A percentile compares a stretch with the other conserved stretches of the same genome.
These are phyloP conservation scores for Penicillium egyptiacum DNA, from an alignment of 495 filamentous ascomycete species.

Conservation along the genomic window DNA sequence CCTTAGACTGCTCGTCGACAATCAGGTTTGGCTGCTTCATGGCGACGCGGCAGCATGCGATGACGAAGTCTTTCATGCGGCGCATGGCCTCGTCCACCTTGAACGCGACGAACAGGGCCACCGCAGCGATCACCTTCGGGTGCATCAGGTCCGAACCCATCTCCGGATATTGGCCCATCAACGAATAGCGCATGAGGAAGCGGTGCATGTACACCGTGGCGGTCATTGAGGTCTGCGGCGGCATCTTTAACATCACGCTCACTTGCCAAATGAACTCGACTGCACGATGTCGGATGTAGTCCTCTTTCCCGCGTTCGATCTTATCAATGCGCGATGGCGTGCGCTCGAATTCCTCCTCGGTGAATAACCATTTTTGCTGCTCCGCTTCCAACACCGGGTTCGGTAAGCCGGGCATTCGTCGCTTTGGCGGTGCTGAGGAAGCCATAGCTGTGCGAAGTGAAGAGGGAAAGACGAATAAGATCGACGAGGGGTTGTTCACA, in stretches of 20 bases:
- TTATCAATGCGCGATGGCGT: constrained; percentile 86
- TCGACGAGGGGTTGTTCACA: not conserved
- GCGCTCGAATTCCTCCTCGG: constrained; percentile 73
- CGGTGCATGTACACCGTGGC: constrained; percentile 94
- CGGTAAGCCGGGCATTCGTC: constrained; percentile 50
- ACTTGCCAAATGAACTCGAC: constrained; percentile 95
- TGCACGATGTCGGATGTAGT: constrained; percentile 78
- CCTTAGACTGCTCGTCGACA: constrained; percentile 92
- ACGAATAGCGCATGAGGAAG: constrained; percentile 84
- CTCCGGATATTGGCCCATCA: constrained; percentile 55
- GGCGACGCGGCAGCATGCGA: constrained; percentile 89
- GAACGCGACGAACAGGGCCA: constrained; percentile 86
- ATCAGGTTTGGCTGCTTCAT: constrained; percentile 85
- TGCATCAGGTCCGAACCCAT: constrained; percentile 52
- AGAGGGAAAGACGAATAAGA: not conserved
- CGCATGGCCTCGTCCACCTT: constrained; percentile 96
- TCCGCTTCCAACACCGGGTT: constrained; percentile 52
- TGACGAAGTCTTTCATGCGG: constrained; percentile 88
- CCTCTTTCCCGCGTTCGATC: constrained; percentile 70
- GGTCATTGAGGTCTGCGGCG: constrained; percentile 85
- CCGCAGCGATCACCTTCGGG: constrained; percentile 88
- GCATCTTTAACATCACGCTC: constrained; percentile 88
- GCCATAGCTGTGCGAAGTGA: constrained; percentile 29
- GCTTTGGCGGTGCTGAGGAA: constrained; percentile 30
- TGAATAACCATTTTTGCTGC: constrained; percentile 85